Percentiles rank a stretch among this genome's conserved stretches.
Conservation (phyloP, 225 moss, liverwort and hornwort species). For the Ulota crispa region DNA sequence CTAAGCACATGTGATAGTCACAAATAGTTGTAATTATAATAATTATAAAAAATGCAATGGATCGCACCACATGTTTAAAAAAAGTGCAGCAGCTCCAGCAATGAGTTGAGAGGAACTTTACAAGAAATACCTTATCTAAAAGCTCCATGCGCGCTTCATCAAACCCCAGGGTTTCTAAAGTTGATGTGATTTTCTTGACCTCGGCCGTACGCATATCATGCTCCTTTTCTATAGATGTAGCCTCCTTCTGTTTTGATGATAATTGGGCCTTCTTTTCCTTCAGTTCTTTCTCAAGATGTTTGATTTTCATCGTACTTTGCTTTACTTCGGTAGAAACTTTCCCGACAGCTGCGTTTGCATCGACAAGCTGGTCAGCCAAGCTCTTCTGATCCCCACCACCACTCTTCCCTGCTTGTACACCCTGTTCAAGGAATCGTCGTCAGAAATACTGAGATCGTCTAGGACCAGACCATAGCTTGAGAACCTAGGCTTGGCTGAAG, state of each 20-base stretch:
- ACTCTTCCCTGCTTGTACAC: conserved; percentile 93
- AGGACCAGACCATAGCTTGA: not conserved
- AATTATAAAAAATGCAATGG: not conserved
- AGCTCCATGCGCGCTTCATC: conserved; percentile 73
- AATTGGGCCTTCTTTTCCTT: conserved; percentile 71
- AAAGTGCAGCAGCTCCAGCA: conserved; percentile 5
- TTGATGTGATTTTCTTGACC: conserved; percentile 63
- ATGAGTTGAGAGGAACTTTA: conserved; percentile 11
- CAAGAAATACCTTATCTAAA: conserved; percentile 64
- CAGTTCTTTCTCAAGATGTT: conserved; percentile 82
- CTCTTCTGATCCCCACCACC: conserved; percentile 89
- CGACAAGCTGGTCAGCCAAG: conserved; percentile 87
- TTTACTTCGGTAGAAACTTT: conserved; percentile 70
- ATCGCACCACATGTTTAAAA: not conserved
- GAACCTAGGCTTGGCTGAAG: not conserved
- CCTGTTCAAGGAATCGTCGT: conserved; percentile 43
- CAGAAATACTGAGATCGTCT: conserved; percentile 17
- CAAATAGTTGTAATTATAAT: not conserved
- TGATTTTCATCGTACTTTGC: conserved; percentile 80
- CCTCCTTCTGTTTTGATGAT: conserved; percentile 82
- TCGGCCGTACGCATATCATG: conserved; percentile 70
- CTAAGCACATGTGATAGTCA: not conserved
- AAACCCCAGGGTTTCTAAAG: conserved; percentile 61
- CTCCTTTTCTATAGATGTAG: conserved; percentile 70
- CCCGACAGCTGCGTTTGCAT: conserved; percentile 81